Evolutionary conservation across 164 flowering plant species (phyloP).

Genomic region (Malania oleifera): DNA sequence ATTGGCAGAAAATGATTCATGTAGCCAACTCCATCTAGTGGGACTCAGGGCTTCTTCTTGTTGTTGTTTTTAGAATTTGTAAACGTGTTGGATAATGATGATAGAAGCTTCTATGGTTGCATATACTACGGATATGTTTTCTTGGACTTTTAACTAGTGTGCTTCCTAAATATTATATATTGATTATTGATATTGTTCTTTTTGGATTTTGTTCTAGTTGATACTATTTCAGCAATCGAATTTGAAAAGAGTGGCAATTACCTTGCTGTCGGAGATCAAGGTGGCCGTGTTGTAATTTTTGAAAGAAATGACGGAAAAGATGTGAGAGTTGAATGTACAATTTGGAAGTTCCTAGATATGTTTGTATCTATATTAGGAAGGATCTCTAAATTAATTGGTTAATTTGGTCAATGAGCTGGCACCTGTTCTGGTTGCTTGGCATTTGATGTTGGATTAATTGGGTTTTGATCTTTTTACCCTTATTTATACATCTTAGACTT

Average conservation of each 20-base stretch:
- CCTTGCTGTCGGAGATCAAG: conserved; percentile 74
- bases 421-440: conserved; percentile 9
- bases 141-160: no score
- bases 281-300: conserved; percentile 68
- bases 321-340: conserved; percentile 25
- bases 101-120: no score
- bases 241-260: conserved; percentile 65
- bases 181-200: conserved; percentile 1
- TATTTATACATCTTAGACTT: conserved; percentile 19
- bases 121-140: no score
- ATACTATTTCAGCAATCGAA: conserved; percentile 57
- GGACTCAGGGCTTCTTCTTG: no score
- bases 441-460: conserved; percentile 9
- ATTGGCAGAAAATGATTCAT: no score
- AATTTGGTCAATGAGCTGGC: conserved; percentile 7
- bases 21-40: no score
- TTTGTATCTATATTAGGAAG: background rate
- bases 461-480: conserved; percentile 4
- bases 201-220: conserved; percentile 32
- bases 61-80: no score
- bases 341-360: background rate
- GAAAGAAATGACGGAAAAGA: conserved; percentile 40
- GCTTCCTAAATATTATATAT: no score
- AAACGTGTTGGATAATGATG: no score
- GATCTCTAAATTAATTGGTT: background rate